phyloP scores from a whole-genome alignment of 805 yeast species.

The Metschnikowia vanudenii region DNA sequence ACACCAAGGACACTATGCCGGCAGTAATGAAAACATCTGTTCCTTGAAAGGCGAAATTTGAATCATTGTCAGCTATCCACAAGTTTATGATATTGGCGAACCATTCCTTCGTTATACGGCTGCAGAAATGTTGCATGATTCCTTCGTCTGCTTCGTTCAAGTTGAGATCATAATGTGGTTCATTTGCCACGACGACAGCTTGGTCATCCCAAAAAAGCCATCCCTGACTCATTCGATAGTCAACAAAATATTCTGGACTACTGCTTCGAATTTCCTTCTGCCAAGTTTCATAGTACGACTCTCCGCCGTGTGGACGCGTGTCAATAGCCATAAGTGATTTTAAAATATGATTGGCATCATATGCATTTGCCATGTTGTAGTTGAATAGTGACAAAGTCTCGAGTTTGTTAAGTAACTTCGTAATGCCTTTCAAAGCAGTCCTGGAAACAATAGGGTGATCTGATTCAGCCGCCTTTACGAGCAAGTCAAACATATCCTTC shows the following conservation, averaged over 20 bases:
- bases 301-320: constrained; percentile 35
- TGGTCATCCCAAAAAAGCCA: constrained; percentile 74
- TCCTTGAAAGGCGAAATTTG: constrained; percentile 63
- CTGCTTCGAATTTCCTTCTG: constrained; percentile 50
- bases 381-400: constrained; percentile 44
- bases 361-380: constrained; percentile 47
- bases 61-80: constrained; percentile 66
- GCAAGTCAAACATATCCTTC: constrained; percentile 40
- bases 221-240: constrained; percentile 55
- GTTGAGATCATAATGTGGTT: constrained; percentile 24
- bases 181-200: constrained; percentile 45
- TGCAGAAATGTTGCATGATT: constrained; percentile 45
- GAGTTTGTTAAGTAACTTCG: constrained; percentile 43
- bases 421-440: constrained; percentile 57
- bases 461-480: constrained; percentile 49
- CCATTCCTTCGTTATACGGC: constrained; percentile 55
- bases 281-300: constrained; percentile 43
- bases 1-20: constrained; percentile 47
- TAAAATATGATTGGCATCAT: constrained; percentile 35
- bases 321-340: constrained; percentile 42
- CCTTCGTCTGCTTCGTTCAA: constrained; percentile 43
- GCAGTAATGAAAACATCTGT: constrained; percentile 59
- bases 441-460: constrained; percentile 69
- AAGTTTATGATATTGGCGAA: constrained; percentile 47
- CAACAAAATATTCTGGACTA: constrained; percentile 54